phyloP scores from a whole-genome alignment of 768 basidiomycete species.

The Lanmaoa pseudosensibilis region DNA sequence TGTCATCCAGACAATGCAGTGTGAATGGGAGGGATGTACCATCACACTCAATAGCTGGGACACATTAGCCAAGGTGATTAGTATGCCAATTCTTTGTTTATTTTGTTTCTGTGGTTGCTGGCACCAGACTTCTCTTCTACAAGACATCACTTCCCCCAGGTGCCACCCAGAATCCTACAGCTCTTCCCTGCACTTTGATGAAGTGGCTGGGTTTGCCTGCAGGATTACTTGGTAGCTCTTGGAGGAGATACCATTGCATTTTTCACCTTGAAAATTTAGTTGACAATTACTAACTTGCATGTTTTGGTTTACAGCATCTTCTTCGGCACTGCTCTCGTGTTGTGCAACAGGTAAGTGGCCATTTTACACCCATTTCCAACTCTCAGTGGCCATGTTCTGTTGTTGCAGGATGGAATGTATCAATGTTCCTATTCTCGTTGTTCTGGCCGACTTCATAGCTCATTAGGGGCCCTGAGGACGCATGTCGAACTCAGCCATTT shows the following conservation, averaged over 20 bases:
- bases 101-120: constrained; percentile 5
- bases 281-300: constrained; percentile 9
- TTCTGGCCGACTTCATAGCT: constrained; percentile 26
- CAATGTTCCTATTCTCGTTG: constrained; percentile 28
- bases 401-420: constrained; percentile 27
- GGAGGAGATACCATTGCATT: constrained; percentile 4
- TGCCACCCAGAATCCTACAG: constrained; percentile 15
- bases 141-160: constrained; percentile 1
- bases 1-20: constrained; percentile 27
- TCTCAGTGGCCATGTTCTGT: not conserved
- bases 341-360: constrained; percentile 10
- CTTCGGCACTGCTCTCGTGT: constrained; percentile 25
- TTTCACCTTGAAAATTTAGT: not conserved
- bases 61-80: constrained; percentile 31
- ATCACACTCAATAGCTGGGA: constrained; percentile 31
- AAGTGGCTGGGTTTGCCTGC: constrained; percentile 14
- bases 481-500: constrained; percentile 34
- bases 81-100: constrained; percentile 3
- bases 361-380: not conserved
- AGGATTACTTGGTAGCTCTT: constrained; percentile 24
- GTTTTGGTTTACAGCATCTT: constrained; percentile 23
- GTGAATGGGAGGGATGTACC: constrained; percentile 32
- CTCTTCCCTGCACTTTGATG: constrained; percentile 6
- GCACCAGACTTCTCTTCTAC: not conserved
- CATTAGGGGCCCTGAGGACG: constrained; percentile 18